Base-by-base conservation (phyloP, 495 filamentous ascomycete genomes). In the Aspergillus cristatus region DNA sequence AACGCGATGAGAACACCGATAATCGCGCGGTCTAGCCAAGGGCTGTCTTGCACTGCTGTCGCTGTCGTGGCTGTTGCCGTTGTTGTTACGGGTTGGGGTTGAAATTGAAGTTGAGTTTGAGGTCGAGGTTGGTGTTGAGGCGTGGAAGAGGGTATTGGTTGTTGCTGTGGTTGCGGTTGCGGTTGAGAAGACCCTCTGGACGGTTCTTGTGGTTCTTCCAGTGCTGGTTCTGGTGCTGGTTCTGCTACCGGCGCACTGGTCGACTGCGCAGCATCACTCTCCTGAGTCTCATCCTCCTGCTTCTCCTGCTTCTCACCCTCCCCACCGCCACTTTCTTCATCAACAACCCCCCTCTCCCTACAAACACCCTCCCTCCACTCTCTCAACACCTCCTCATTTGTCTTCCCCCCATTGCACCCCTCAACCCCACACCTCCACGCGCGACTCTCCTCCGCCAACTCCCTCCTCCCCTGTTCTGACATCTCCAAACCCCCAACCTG, bases 401-500 rank as follows among this genome's bases (percentile, higher is more conserved):
- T 14, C 67, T 73, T n/a, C 67, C 72, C 8, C 62, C 71, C 31
- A 26, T 28, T n/a, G 14, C 8, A 4, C 4, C 8, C 16, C 28
- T 8, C 31, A 11, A 60, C 70, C 0, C 62, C 54, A 64, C 85
- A 93, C 41, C 59, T 66, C 76, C 73, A 95, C 8, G 24, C 55
- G 11, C 50, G 42, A 43, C 75, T 82, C 54, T 76, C 70, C 22
- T 44, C 60, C 11, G 90, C 90, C 49, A 85, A 72, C 40, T 74
- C 63, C 46, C 68, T 65, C 41, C 88, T 61, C 38, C 80, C 72
- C 7, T 60, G 68, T 6, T 78, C 73, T 32, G 49, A 69, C 13
- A 79, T 79, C 42, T 95, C 87, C 55, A 96, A 62, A 3, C 91
- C 91, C 2, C 91, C 91, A 1, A 98, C 63, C 68, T 98, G 91